phyloP scores from a whole-genome alignment of 2,329 filamentous ascomycete species.

The Parafenestella ontariensis region DNA sequence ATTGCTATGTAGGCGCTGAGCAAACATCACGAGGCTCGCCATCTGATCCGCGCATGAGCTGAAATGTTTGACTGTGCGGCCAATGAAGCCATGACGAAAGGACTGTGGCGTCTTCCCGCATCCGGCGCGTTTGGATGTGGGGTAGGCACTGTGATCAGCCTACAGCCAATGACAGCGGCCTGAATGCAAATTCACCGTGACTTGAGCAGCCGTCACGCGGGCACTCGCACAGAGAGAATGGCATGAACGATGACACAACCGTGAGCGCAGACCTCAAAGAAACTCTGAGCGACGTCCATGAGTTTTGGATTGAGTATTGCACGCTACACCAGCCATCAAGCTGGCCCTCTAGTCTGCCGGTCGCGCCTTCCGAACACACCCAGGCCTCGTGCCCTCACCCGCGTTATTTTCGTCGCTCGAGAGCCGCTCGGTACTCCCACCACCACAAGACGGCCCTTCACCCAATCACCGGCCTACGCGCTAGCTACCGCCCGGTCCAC shows the following conservation, averaged over 20 bases:
- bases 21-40: neutral
- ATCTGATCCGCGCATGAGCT: conserved; percentile 6
- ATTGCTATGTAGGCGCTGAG: neutral
- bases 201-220: conserved; percentile 16
- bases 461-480: conserved; percentile 34
- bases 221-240: neutral
- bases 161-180: conserved; percentile 17
- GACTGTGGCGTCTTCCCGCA: conserved; percentile 23
- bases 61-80: conserved; percentile 8
- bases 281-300: conserved; percentile 16
- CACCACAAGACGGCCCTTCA: conserved; percentile 16
- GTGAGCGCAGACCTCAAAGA: conserved; percentile 15
- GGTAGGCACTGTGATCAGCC: conserved; percentile 8
- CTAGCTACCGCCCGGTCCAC: conserved; percentile 33
- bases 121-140: conserved; percentile 23
- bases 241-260: conserved; percentile 16
- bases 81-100: conserved; percentile 28
- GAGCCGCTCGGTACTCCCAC: conserved; percentile 30
- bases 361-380: conserved; percentile 26
- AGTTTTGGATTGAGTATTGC: conserved; percentile 3
- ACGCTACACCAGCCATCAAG: conserved; percentile 12
- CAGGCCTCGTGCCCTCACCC: conserved; percentile 26
- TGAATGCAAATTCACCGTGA: conserved; percentile 8
- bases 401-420: conserved; percentile 39
- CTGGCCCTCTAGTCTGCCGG: conserved; percentile 24